phyloP scores from a whole-genome alignment of 306 rosid genomes.

The Morella rubra region DNA sequence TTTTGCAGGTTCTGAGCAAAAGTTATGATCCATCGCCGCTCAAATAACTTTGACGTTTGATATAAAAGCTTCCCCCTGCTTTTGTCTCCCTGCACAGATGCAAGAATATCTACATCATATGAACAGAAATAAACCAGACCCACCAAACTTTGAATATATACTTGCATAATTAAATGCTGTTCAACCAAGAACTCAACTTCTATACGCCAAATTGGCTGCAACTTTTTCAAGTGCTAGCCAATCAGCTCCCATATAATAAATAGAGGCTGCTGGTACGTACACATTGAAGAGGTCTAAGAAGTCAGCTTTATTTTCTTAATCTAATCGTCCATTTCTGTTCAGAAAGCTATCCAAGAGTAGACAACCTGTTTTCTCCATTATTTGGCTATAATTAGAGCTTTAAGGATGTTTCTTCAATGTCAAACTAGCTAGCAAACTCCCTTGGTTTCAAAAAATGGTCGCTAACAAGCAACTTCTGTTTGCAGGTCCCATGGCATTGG shows the following conservation, averaged over 20 bases:
- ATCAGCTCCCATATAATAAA: neutral
- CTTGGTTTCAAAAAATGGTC: neutral
- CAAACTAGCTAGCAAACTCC: neutral
- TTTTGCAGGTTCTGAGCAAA: neutral
- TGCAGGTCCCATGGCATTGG: neutral
- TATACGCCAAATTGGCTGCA: neutral
- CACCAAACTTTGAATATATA: neutral
- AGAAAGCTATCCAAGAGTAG: neutral
- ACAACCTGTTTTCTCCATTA: neutral
- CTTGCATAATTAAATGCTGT: neutral
- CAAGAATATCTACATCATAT: neutral
- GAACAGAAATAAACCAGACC: neutral
- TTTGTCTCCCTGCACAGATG: neutral
- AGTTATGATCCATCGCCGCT: slow-evolving; percentile 1
- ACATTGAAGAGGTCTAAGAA: neutral
- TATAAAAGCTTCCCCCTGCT: neutral
- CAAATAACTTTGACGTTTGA: neutral
- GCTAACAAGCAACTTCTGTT: neutral
- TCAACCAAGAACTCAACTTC: neutral
- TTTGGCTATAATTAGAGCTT: neutral
- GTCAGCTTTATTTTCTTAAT: neutral
- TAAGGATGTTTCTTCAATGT: neutral
- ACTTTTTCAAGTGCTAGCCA: too few species aligned
- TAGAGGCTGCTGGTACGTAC: neutral
- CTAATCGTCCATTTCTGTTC: neutral